Conservation (phyloP, 768 basidiomycete genomes). For the Mycena galopus region DNA sequence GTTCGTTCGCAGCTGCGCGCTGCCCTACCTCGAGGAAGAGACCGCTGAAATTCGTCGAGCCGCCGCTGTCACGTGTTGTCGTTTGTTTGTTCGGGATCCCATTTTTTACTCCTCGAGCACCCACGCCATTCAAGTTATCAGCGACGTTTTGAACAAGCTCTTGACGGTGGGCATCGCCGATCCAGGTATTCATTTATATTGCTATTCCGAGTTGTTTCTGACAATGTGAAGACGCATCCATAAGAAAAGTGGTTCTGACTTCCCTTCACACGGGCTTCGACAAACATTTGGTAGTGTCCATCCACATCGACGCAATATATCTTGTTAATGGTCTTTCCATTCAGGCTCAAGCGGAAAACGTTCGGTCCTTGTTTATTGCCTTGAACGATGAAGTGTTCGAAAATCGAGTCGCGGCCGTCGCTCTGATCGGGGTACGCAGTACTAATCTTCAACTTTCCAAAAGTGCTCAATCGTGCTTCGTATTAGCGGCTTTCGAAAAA, state of each 20-base stretch:
- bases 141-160: constrained; percentile 97
- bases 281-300: constrained; percentile 72
- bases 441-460: not conserved
- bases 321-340: not conserved
- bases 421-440: constrained; percentile 74
- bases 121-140: constrained; percentile 96
- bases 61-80: constrained; percentile 93
- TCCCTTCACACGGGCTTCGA: constrained; percentile 95
- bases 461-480: not conserved
- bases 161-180: constrained; percentile 96
- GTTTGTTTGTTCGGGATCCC: constrained; percentile 92
- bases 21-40: constrained; percentile 96
- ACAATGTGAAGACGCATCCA: constrained; percentile 48
- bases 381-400: constrained; percentile 97
- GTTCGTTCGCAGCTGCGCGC: constrained; percentile 90
- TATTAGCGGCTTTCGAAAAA: constrained; percentile 82
- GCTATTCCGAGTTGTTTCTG: not conserved
- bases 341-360: constrained; percentile 93
- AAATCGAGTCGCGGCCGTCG: constrained; percentile 92
- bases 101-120: constrained; percentile 97
- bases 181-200: constrained; percentile 70
- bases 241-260: constrained; percentile 88
- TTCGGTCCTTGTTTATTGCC: constrained; percentile 96
- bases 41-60: constrained; percentile 88
- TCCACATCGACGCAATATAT: not conserved